Evolutionary conservation across 805 yeast species (phyloP), one percentile per base, ranked within the genome.

Genomic region (Brettanomyces nanus): DNA sequence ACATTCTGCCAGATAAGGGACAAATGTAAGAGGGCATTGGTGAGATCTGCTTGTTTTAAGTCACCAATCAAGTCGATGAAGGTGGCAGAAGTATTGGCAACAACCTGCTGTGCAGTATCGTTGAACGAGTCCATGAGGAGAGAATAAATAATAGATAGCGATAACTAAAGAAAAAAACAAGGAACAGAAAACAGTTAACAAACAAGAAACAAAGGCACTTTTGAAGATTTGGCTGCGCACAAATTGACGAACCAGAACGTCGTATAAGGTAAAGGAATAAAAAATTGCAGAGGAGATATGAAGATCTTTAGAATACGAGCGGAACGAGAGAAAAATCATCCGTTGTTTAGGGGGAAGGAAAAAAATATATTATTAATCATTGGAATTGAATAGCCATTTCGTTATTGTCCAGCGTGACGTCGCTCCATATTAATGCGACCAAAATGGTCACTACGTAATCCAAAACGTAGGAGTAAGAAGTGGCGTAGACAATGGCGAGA

Each of bases 371-470:
- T 23, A 7, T 23, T 9, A 9, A 23, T 11, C 10, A 23, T 23
- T 23, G 26, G 26, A 23, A 23, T 23, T 23, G 26, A n/a, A 36
- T 32, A 10, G 23, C 9, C 5, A 49, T 25, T 15, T 49, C 47
- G 18, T 34, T 36, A 19, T 42, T 46, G 15, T 54, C 54, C 23
- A 46, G 36, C 17, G 38, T 40, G 29, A 44, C 47, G 28, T 52
- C 48, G 37, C 44, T 52, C 64, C 63, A 58, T 5, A 58, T 23
- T 11, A 41, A 35, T 3, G 54, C 45, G 5, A 59, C 31, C 5
- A 46, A 21, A 4, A 47, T n/a, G 3, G 54, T 44, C 9, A 49
- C 42, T n/a, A 46, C 19, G 20, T 46, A 48, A 38, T 48, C 54
- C 23, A 52, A 34, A 4, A 48, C 6, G 36, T 55, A 54, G 3